Percentiles rank a stretch among this genome's conserved stretches.
Evolutionary conservation across 2,329 filamentous ascomycete species (phyloP).

Genomic region (Paraphoma sp.): DNA sequence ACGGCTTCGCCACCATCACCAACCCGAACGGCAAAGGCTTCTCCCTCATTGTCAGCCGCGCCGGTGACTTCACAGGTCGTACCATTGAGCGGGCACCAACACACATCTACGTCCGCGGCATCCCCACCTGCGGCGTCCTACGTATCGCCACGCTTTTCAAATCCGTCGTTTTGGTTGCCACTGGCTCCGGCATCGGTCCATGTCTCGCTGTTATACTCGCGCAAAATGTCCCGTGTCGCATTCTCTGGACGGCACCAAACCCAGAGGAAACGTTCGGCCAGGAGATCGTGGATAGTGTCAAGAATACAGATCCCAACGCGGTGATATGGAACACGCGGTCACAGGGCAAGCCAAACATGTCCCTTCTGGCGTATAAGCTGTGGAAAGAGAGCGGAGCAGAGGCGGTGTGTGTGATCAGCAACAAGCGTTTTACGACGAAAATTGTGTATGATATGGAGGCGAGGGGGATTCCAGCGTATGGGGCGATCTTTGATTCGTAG

Average conservation of each 20-base stretch:
- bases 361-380: conserved; percentile 63
- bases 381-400: conserved; percentile 63
- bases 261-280: conserved; percentile 71
- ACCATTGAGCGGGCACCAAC: conserved; percentile 41
- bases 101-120: conserved; percentile 46
- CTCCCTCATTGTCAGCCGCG: conserved; percentile 46
- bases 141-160: conserved; percentile 46
- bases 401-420: conserved; percentile 77
- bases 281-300: conserved; percentile 65
- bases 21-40: conserved; percentile 37
- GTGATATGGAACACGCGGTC: conserved; percentile 72
- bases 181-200: conserved; percentile 48
- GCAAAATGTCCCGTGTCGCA: conserved; percentile 59
- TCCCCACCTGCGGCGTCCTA: conserved; percentile 46
- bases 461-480: conserved; percentile 71
- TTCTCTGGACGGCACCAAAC: conserved; percentile 74
- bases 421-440: conserved; percentile 70
- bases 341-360: conserved; percentile 68
- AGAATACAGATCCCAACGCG: conserved; percentile 65
- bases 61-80: conserved; percentile 48
- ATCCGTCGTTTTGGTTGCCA: conserved; percentile 46
- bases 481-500: conserved; percentile 75
- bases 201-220: conserved; percentile 61
- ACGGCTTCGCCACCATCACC: conserved; percentile 50
- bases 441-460: conserved; percentile 74